Base-by-base conservation (phyloP, 2,329 filamentous ascomycete genomes). In the Apiospora sp. region DNA sequence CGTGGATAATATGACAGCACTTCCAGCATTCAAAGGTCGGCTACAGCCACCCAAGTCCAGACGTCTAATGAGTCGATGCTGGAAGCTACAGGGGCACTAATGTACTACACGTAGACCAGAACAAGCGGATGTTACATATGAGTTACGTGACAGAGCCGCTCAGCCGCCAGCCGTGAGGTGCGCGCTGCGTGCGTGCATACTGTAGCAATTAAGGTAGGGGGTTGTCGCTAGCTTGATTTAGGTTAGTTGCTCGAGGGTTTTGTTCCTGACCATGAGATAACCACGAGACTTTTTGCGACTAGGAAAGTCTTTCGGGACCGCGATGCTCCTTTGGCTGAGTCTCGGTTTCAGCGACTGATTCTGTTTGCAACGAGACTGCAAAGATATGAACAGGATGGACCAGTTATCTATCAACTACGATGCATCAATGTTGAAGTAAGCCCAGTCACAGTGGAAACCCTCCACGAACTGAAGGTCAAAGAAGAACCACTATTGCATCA, bases 401-500 rank as follows among this genome's bases (percentile, higher is more conserved):
- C 34, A 22, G 16, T n/a, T 16, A 34, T 61, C 30, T 34, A 22
- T 10, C 54, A 61, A 58, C 3, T 19, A 34, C 19, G 14, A 58
- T 37, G 54, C 54, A 61, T 64, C 34, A 41, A 41, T n/a, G 22
- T 41, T 19, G 22, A 64, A 10, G 58, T 37, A 34, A 64, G n/a
- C 13, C 54, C 30, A n/a, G 54, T 37, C 27, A 61, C 54, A n/a
- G 54, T 61, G 54, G 54, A 61, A 61, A 37, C 54, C 16, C 54
- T 61, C 54, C 54, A 4, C 54, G 54, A 13, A 37, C 34, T 22
- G 54, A 37, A 61, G 54, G 27, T 14, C 14, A 30, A 30, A 34
- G 22, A 41, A 37, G 34, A n/a, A n/a, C 58, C 58, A 41, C 58
- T 64, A 64, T 64, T 64, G 58, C 58, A 64, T 64, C 58, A 61